Conservation (phyloP, 768 basidiomycete genomes). For the Naematelia aurantialba region DNA sequence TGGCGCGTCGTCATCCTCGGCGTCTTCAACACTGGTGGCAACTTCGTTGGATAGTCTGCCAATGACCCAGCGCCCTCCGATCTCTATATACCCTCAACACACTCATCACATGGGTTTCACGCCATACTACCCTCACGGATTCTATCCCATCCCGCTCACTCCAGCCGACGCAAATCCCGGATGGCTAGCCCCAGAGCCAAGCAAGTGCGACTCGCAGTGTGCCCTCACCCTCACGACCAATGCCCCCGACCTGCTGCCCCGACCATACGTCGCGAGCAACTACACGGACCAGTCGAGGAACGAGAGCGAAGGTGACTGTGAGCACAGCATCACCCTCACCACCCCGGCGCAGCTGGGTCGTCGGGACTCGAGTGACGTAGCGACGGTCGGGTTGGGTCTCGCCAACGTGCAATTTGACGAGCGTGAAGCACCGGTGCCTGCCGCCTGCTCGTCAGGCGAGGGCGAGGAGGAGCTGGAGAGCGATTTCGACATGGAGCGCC, state of each 20-base stretch:
- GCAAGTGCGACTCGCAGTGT: neutral
- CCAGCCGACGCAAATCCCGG: constrained; percentile 14
- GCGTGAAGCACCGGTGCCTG: constrained; percentile 1
- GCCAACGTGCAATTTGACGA: constrained; percentile 38
- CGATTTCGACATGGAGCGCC: constrained; percentile 2
- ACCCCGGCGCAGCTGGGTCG: constrained; percentile 23
- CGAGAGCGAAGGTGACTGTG: constrained; percentile 5
- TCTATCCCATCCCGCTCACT: constrained; percentile 28
- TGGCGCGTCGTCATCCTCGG: constrained; percentile 10
- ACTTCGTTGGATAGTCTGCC: constrained; percentile 1
- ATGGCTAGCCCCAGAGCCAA: constrained; percentile 13
- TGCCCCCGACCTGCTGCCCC: constrained; percentile 3
- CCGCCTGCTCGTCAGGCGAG: constrained; percentile 3
- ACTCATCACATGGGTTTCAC: constrained; percentile 5
- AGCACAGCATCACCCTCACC: constrained; percentile 33
- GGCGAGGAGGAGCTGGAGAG: constrained; percentile 20
- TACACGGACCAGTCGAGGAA: constrained; percentile 1
- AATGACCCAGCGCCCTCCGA: constrained; percentile 8
- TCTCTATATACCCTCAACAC: constrained; percentile 7
- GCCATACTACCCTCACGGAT: constrained; percentile 14
- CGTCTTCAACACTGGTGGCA: constrained; percentile 16
- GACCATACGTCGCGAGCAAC: neutral
- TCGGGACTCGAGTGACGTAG: constrained; percentile 9
- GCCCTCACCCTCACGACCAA: no score
- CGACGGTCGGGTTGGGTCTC: constrained; percentile 39